These are phyloP conservation scores for Calocybe indica DNA, from an alignment of 768 basidiomycete species.

Conservation along the genomic window DNA sequence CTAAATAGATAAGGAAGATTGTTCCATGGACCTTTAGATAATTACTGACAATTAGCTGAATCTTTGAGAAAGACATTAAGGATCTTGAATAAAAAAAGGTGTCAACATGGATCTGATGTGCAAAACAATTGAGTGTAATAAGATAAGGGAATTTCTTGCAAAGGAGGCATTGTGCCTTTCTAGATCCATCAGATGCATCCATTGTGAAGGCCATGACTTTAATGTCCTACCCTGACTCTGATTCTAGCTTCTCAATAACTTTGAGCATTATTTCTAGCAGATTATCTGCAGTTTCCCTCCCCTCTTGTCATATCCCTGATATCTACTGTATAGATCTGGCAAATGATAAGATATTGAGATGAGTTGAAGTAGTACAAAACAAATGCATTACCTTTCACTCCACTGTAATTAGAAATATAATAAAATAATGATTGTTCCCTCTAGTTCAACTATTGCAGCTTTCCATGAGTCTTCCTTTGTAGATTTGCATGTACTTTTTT, in stretches of 20 bases:
- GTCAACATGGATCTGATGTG: slow-evolving; percentile 26
- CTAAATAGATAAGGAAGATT: slow-evolving; percentile 10
- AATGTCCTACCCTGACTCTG: slow-evolving; percentile 14
- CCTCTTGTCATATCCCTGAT: slow-evolving; percentile 25
- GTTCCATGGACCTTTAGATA: slow-evolving; percentile 21
- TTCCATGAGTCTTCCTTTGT: slow-evolving; percentile 1
- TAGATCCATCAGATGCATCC: slow-evolving; percentile 29
- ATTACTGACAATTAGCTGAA: slow-evolving; percentile 33
- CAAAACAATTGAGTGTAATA: slow-evolving; percentile 27
- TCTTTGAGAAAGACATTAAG: slow-evolving; percentile 10
- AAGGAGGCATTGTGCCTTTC: slow-evolving; percentile 17
- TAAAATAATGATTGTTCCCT: slow-evolving; percentile 20
- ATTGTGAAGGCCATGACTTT: slow-evolving; percentile 19
- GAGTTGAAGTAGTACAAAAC: background rate
- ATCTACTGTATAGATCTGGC: slow-evolving; percentile 17
- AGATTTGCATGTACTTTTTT: too few species aligned
- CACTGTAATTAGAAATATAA: slow-evolving; percentile 25
- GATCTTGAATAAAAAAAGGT: background rate
- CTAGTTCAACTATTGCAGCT: slow-evolving; percentile 29
- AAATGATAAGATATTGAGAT: background rate
- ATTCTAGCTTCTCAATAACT: slow-evolving; percentile 9
- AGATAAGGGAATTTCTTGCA: slow-evolving; percentile 14
- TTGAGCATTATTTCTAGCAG: slow-evolving; percentile 15
- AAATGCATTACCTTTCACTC: slow-evolving; percentile 12
- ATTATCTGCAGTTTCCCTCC: slow-evolving; percentile 22